Evolutionary conservation across 768 basidiomycete genomes (phyloP).

Genomic region (Suillus lakei): DNA sequence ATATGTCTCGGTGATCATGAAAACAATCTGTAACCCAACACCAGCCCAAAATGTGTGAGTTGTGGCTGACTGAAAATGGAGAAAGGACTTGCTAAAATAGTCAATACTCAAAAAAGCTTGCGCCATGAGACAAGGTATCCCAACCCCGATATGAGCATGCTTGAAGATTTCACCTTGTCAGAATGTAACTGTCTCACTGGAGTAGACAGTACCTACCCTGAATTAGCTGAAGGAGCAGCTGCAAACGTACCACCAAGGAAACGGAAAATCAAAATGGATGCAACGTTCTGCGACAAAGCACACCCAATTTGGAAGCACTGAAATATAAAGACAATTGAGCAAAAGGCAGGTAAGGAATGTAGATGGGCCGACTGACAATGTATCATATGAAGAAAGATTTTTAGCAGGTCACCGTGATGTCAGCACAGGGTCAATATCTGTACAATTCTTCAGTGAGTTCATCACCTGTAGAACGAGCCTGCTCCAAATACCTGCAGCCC

Average conservation of each 20-base stretch:
- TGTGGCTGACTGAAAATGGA: neutral
- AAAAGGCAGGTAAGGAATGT: neutral
- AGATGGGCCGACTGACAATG: constrained; percentile 42
- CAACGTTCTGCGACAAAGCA: constrained; percentile 64
- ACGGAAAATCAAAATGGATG: constrained; percentile 67
- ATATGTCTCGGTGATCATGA: constrained; percentile 74
- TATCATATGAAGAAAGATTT: constrained; percentile 63
- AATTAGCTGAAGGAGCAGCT: constrained; percentile 69
- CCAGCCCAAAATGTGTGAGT: constrained; percentile 43
- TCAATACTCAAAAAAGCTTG: constrained; percentile 69
- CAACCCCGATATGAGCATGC: constrained; percentile 58
- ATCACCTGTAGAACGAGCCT: too few species aligned
- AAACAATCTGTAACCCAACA: constrained; percentile 51
- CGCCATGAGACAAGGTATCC: constrained; percentile 60
- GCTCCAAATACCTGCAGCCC: too few species aligned
- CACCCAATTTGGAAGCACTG: constrained; percentile 67
- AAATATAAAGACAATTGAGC: constrained; percentile 1
- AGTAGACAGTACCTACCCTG: constrained; percentile 48
- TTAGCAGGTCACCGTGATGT: too few species aligned
- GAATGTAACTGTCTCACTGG: neutral
- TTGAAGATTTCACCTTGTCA: constrained; percentile 20
- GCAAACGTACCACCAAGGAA: constrained; percentile 76
- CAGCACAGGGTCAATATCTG: too few species aligned
- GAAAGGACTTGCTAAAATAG: constrained; percentile 53
- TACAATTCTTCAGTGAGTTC: too few species aligned